Base-by-base conservation (phyloP, 2,329 filamentous ascomycete genomes). In the Calonectria montana region DNA sequence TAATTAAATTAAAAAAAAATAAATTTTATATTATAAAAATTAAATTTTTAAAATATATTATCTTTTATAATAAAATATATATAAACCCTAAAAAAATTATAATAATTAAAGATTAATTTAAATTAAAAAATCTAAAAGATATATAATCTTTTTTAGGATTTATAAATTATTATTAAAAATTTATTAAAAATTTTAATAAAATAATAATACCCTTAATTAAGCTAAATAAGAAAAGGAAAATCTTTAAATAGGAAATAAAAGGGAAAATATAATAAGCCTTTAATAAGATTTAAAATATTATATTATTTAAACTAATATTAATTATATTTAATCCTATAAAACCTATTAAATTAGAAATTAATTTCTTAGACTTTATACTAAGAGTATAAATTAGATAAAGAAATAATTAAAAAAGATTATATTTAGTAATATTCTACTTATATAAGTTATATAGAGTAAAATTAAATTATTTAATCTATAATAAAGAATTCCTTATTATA, bases 21-120 rank as follows among this genome's bases (percentile, higher is more conserved):
- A 59, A 13, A 81, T 82, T 74, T 73, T 47, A 21, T 55, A 81
- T 61, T 63, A 48, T 80, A 81, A 69, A 67, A 29, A 4, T 57
- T 27, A 41, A 69, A 10, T 78, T 73, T n/a, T n/a, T 76, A 41
- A 41, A 57, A 59, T 50, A 76, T 50, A 73, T 48, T 16, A 76
- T 74, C 1, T 45, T 4, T 0, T 29, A 16, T n/a, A 67, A 66
- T 29, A 39, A 76, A 29, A 73, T 78, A 1, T 1, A 16, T 5
- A 79, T 78, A 59, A 10, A 77, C 3, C 2, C 4, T 18, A 62
- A 65, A n/a, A 76, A 79, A 27, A 72, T 74, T 27, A 29, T 48
- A 61, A 35, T 18, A 59, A 29, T 74, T 27, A 35, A 63, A 43
- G 23, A 75, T 2, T 74, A 57, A 37, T 1, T 6, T 23, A 5